Percentiles rank a stretch among this genome's conserved stretches.
Evolutionary conservation across 176 grass and related monocot genomes (phyloP).

Genomic region (Miscanthus lutarioriparius): DNA sequence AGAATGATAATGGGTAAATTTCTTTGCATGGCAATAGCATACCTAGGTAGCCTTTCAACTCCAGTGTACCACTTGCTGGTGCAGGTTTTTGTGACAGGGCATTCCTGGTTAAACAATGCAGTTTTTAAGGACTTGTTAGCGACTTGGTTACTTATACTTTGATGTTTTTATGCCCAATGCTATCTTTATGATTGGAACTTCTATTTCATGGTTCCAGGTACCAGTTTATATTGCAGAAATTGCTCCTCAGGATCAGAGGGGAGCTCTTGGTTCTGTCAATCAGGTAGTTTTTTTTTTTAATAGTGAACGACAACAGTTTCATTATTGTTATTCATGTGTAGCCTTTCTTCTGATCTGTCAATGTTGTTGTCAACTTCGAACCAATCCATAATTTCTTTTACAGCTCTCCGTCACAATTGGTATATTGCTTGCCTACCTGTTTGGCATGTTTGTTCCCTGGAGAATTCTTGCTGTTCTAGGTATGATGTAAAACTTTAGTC

Average conservation of each 20-base stretch:
- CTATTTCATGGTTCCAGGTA: constrained; percentile 53
- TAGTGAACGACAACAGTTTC: not conserved
- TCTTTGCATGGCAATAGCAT: constrained; percentile 20
- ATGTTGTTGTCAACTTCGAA: constrained; percentile 4
- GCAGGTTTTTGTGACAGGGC: not conserved
- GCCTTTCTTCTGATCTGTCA: not conserved
- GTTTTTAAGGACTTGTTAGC: not conserved
- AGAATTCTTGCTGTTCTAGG: constrained; percentile 91
- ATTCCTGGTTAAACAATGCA: not conserved
- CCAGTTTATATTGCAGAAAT: constrained; percentile 99
- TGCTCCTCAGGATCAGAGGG: constrained; percentile 87
- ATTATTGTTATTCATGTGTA: constrained; percentile 6
- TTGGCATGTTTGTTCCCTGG: constrained; percentile 98
- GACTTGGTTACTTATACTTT: not conserved
- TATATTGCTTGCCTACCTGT: constrained; percentile 71
- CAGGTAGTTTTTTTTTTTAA: constrained; percentile 56
- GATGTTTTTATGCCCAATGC: not conserved
- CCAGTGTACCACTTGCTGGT: not conserved
- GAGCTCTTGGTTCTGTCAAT: constrained; percentile 81
- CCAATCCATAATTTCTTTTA: constrained; percentile 9
- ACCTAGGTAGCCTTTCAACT: not conserved
- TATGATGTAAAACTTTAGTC: constrained; percentile 36
- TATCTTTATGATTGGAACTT: not conserved
- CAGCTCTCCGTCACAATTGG: constrained; percentile 96
- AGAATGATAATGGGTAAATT: constrained; percentile 4